A percentile compares a stretch with the other conserved stretches of the same genome.
Conservation (phyloP, 345 rosid species). For the Streptanthus diversifolius region DNA sequence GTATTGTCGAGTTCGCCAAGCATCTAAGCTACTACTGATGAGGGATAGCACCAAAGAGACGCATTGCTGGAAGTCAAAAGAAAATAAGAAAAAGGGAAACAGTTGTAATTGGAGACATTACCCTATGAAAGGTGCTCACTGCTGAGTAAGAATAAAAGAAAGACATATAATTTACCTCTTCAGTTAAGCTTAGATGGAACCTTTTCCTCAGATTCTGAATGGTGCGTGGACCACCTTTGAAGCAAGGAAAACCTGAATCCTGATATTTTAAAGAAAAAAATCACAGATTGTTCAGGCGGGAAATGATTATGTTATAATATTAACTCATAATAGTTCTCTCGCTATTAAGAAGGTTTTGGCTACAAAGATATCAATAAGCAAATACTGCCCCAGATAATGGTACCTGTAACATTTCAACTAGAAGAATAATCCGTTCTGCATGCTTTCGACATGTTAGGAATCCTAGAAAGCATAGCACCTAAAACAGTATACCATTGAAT, state of each 20-base stretch:
- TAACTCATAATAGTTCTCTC: too few relatives aligned
- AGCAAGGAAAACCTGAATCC: conserved; percentile 99
- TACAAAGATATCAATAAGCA: too few relatives aligned
- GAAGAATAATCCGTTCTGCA: conserved; percentile 90
- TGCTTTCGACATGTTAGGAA: conserved; percentile 97
- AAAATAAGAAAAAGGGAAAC: neutral
- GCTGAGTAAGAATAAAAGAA: too few relatives aligned
- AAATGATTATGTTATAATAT: too few relatives aligned
- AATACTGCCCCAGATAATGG: too few relatives aligned
- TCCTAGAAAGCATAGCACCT: conserved; percentile 98
- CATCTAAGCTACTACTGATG: conserved; percentile 97
- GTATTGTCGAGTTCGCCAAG: conserved; percentile 99
- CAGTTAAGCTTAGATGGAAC: conserved; percentile 88
- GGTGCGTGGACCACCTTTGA: conserved; percentile 93
- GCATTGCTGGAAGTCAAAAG: conserved; percentile 61
- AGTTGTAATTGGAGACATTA: neutral
- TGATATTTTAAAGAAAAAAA: neutral
- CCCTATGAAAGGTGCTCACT: conserved; percentile 44
- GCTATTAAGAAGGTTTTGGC: too few relatives aligned
- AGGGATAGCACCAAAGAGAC: conserved; percentile 96
- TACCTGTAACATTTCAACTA: conserved; percentile 95
- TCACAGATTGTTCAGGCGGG: too few relatives aligned
- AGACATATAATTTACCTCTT: conserved; percentile 56
- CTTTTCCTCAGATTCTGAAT: conserved; percentile 91
- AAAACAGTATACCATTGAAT: neutral